A percentile compares a stretch with the other conserved stretches of the same genome.
Conservation (phyloP, 345 rosid species). For the Dovyalis caffra region DNA sequence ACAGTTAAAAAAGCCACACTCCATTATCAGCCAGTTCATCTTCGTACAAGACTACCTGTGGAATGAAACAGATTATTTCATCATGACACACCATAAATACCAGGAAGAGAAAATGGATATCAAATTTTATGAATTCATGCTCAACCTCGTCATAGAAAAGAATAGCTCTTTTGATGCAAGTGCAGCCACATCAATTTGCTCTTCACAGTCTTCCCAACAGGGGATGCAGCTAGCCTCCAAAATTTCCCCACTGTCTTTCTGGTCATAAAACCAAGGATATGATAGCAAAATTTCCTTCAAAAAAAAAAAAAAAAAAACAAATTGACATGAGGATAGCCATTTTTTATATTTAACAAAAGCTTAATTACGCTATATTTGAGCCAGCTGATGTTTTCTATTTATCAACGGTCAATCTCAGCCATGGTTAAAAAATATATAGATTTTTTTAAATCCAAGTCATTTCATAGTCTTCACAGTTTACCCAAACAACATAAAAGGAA, state of each 20-base stretch:
- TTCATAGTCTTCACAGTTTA: background rate
- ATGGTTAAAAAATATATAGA: background rate
- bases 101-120: background rate
- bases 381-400: background rate
- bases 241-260: constrained; percentile 34
- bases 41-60: constrained; percentile 90
- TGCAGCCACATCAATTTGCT: constrained; percentile 69
- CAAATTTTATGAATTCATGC: background rate
- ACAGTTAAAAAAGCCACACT: constrained; percentile 82
- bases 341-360: background rate
- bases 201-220: constrained; percentile 81
- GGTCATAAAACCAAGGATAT: constrained; percentile 19
- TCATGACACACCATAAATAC: constrained; percentile 3
- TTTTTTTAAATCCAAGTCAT: background rate
- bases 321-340: background rate
- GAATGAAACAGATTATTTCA: constrained; percentile 18
- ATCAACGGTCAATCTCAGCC: background rate
- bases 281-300: background rate
- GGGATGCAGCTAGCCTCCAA: constrained; percentile 32
- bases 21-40: constrained; percentile 97
- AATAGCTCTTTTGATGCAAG: constrained; percentile 84
- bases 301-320: background rate
- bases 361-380: background rate
- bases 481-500: background rate
- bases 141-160: constrained; percentile 94